Evolutionary conservation across 306 rosid species (phyloP).

Genomic region (Prunus persica): DNA sequence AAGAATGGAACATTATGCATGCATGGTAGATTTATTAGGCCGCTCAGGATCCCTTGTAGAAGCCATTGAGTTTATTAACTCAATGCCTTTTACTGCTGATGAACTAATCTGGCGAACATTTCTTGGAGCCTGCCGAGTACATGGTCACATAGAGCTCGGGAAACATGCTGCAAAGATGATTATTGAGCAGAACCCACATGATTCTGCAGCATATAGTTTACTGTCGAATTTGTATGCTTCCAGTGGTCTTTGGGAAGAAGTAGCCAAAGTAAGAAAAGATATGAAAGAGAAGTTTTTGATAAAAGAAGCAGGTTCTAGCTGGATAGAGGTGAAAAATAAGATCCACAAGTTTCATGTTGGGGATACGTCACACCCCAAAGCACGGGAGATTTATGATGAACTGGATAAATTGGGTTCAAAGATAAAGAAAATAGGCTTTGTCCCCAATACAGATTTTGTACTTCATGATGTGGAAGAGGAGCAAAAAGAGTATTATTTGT

Average conservation of each 20-base stretch:
- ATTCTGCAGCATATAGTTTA: conserved; percentile 23
- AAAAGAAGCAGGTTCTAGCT: conserved; percentile 28
- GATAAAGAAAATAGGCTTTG: conserved; percentile 20
- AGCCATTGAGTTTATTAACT: conserved; percentile 25
- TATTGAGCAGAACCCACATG: conserved; percentile 18
- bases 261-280: conserved; percentile 16
- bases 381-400: conserved; percentile 21
- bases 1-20: conserved; percentile 39
- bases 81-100: conserved; percentile 36
- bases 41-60: conserved; percentile 29
- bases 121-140: conserved; percentile 28
- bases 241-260: conserved; percentile 22
- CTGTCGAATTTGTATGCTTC: conserved; percentile 25
- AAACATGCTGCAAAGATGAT: conserved; percentile 21
- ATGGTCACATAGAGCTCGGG: conserved; percentile 23
- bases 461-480: conserved; percentile 25
- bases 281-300: conserved; percentile 24
- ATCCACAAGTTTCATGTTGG: conserved; percentile 29
- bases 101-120: conserved; percentile 35
- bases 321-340: conserved; percentile 18
- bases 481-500: conserved; percentile 15
- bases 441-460: conserved; percentile 24
- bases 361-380: conserved; percentile 18
- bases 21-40: conserved; percentile 37
- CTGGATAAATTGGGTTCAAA: conserved; percentile 9